Conservation (phyloP, 2,329 filamentous ascomycete genomes). For the Fusarium brachygibbosum region DNA sequence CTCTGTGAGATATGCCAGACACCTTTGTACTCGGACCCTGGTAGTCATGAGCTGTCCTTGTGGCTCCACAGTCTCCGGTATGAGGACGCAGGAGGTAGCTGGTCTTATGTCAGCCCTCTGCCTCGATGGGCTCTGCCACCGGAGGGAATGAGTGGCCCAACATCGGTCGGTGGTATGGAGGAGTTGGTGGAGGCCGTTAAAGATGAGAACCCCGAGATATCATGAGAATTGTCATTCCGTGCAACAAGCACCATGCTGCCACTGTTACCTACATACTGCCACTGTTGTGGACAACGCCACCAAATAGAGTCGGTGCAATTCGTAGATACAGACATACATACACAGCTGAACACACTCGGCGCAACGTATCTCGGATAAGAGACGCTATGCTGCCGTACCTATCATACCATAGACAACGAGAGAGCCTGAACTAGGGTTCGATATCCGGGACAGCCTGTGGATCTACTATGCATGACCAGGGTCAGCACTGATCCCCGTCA, state of each 20-base stretch:
- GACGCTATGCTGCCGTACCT: slow-evolving; percentile 23
- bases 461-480: slow-evolving; percentile 24
- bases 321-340: slow-evolving; percentile 32
- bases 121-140: slow-evolving; percentile 91
- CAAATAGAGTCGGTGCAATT: slow-evolving; percentile 24
- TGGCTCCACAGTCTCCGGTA: slow-evolving; percentile 95
- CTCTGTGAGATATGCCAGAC: slow-evolving; percentile 86
- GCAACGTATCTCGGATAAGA: slow-evolving; percentile 29
- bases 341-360: slow-evolving; percentile 23
- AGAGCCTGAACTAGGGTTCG: slow-evolving; percentile 13
- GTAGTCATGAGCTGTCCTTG: slow-evolving; percentile 88
- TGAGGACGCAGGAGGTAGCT: slow-evolving; percentile 83
- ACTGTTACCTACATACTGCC: slow-evolving; percentile 23
- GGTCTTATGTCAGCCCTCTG: slow-evolving; percentile 88
- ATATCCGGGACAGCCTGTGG: slow-evolving; percentile 27
- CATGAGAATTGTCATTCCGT: slow-evolving; percentile 39
- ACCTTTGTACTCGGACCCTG: slow-evolving; percentile 92
- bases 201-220: slow-evolving; percentile 60
- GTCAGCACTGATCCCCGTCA: slow-evolving; percentile 23
- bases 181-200: slow-evolving; percentile 69
- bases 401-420: slow-evolving; percentile 20
- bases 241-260: slow-evolving; percentile 34
- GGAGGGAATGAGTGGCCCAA: slow-evolving; percentile 77
- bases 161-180: slow-evolving; percentile 72
- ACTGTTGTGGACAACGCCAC: slow-evolving; percentile 32